A percentile compares a stretch with the other conserved stretches of the same genome.
Evolutionary conservation across 306 rosid genomes (phyloP).

Genomic region (Malus asiatica): DNA sequence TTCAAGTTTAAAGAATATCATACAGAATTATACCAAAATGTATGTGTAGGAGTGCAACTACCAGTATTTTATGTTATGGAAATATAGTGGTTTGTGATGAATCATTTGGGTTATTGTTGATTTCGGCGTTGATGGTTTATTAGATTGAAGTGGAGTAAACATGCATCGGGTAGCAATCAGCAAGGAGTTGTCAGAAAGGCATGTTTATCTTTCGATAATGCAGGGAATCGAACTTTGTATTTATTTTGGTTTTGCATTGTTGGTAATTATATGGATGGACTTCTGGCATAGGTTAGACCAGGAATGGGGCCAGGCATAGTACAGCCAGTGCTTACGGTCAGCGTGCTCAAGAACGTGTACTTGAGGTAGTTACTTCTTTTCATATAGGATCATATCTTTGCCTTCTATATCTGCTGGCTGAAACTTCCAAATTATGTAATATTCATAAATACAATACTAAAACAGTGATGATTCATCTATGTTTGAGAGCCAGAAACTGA

Average conservation of each 20-base stretch:
- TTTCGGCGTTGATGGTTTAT: not conserved
- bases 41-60: not conserved
- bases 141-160: conserved; percentile 52
- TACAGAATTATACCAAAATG: not conserved
- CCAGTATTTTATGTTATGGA: not conserved
- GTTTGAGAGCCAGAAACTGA: not conserved
- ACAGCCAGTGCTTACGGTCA: conserved; percentile 36
- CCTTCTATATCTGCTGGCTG: not conserved
- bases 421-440: not conserved
- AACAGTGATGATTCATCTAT: not conserved
- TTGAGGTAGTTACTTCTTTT: conserved; percentile 75
- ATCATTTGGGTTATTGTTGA: not conserved
- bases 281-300: conserved; percentile 66
- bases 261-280: conserved; percentile 17
- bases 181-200: conserved; percentile 42
- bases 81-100: not conserved
- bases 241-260: conserved; percentile 3
- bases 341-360: conserved; percentile 42
- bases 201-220: conserved; percentile 15
- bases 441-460: not conserved
- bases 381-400: not conserved
- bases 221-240: not conserved
- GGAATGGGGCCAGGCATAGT: conserved; percentile 29
- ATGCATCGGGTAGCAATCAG: conserved; percentile 34
- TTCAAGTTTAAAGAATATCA: not conserved